A percentile compares a stretch with the other conserved stretches of the same genome.
Evolutionary conservation across 2,329 filamentous ascomycete species (phyloP).

Genomic region (Colletotrichum liriopes): DNA sequence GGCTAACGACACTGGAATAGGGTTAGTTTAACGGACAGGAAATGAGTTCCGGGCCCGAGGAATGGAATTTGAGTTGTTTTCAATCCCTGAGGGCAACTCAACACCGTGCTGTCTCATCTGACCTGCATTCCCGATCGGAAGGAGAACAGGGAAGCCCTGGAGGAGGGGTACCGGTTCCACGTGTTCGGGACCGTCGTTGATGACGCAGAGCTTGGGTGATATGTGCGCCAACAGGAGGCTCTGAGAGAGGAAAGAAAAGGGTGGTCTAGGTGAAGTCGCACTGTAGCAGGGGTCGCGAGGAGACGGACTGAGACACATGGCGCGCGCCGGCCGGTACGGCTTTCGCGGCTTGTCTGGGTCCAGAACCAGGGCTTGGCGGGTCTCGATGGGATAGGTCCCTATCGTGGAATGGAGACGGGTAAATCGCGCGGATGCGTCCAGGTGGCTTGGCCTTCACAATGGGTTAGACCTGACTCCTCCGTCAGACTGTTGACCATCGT

Average conservation of each 20-base stretch:
- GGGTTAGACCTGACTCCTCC: conserved; percentile 10
- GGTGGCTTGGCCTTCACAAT: conserved; percentile 23
- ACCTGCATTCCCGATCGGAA: conserved; percentile 34
- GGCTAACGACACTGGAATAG: conserved; percentile 1
- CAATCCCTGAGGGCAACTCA: conserved; percentile 40
- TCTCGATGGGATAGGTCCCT: conserved; percentile 6
- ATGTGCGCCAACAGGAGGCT: conserved; percentile 9
- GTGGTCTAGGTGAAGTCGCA: conserved; percentile 31
- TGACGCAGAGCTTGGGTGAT: neutral
- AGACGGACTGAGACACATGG: conserved; percentile 32
- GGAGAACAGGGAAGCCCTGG: conserved; percentile 12
- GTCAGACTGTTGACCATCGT: neutral
- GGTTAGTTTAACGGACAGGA: conserved; percentile 11
- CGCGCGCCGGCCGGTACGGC: conserved; percentile 33
- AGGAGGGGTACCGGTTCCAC: conserved; percentile 22
- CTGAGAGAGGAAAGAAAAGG: conserved; percentile 14
- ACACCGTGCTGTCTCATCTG: conserved; percentile 38
- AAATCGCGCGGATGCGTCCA: conserved; percentile 4
- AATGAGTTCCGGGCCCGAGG: conserved; percentile 9
- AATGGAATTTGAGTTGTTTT: conserved; percentile 40
- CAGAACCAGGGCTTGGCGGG: neutral
- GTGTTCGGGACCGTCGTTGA: conserved; percentile 25
- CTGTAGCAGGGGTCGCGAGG: conserved; percentile 27
- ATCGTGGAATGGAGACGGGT: conserved; percentile 19
- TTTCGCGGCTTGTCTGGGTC: conserved; percentile 18